phyloP scores from a whole-genome alignment of 2,329 filamentous ascomycete genomes.

The Ophioceras dolichostomum region DNA sequence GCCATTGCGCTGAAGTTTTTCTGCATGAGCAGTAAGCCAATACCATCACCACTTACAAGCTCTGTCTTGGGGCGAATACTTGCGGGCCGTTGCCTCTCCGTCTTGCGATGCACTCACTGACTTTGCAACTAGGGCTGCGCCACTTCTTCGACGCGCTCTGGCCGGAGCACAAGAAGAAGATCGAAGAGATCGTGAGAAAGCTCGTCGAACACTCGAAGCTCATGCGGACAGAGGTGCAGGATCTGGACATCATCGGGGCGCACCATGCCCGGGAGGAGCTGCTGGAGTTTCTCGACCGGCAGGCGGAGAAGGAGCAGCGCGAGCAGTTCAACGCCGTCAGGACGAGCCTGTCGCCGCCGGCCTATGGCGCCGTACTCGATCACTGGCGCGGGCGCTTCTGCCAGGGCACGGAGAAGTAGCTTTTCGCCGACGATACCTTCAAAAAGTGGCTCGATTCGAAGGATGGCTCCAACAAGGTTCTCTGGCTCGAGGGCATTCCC shows the following conservation, averaged over 20 bases:
- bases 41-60: too few relatives aligned
- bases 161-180: conserved; percentile 13
- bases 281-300: too few relatives aligned
- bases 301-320: neutral
- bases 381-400: conserved; percentile 3
- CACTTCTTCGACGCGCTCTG: too few relatives aligned
- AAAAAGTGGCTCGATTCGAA: conserved; percentile 6
- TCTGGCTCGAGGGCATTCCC: conserved; percentile 14
- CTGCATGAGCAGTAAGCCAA: conserved; percentile 14
- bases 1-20: conserved; percentile 18
- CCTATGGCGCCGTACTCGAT: conserved; percentile 6
- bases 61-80: too few relatives aligned
- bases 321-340: conserved; percentile 6
- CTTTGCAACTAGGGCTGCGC: too few relatives aligned
- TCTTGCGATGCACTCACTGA: too few relatives aligned
- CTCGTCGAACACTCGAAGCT: conserved; percentile 7
- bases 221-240: conserved; percentile 8
- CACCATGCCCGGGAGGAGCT: conserved; percentile 7
- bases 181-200: conserved; percentile 6
- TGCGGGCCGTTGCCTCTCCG: too few relatives aligned
- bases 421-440: conserved; percentile 6
- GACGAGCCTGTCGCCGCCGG: conserved; percentile 5
- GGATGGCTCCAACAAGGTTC: neutral
- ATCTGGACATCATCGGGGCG: conserved; percentile 10
- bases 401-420: conserved; percentile 4